Evolutionary conservation across 768 basidiomycete genomes (phyloP), one percentile per base, ranked within the genome.

Genomic region (Tricholoma hemisulphureum): DNA sequence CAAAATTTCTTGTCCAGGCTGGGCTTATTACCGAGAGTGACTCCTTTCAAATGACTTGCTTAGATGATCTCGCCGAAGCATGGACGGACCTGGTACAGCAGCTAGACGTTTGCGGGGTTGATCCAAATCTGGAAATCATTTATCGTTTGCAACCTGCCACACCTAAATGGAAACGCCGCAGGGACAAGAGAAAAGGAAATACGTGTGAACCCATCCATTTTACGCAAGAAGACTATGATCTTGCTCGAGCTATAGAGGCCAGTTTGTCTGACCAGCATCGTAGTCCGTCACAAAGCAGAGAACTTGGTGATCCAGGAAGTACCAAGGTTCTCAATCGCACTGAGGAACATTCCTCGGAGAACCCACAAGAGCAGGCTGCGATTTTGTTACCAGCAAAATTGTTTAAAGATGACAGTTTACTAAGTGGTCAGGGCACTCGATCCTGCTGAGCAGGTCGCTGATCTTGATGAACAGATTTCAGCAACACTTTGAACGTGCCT

Each of bases 201-300:
- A 39, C 46, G 24, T 41, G 32, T 11, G 31, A 28, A 13, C 54
- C 4, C 23, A n/a, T 43, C 14, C 31, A 20, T 21, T 26, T 59
- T 35, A 49, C 51, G 45, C 64, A 68, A 35, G 82, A 83, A 60
- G 78, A 77, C 16, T 58, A 66, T 7, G 78, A 82, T 16, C 59
- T 84, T 18, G 74, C 76, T 14, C 69, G 63, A 35, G 82, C 82
- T 9, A 76, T 85, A 20, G 73, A 74, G 64, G 74, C 78, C 32
- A 85, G 82, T 55, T 65, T 84, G 35, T 52, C 56, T 26, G 72
- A 74, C 46, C 43, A 51, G 31, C 31, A 59, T 24, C 48, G 29
- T 8, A 29, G 61, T 45, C 31, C 45, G 14, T 53, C 32, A 10
- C 59, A 34, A 29, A 54, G 59, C 1, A 61, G 61, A 16, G 55